Conservation (phyloP, 257 asterid genomes). For the Plantago elongata region DNA sequence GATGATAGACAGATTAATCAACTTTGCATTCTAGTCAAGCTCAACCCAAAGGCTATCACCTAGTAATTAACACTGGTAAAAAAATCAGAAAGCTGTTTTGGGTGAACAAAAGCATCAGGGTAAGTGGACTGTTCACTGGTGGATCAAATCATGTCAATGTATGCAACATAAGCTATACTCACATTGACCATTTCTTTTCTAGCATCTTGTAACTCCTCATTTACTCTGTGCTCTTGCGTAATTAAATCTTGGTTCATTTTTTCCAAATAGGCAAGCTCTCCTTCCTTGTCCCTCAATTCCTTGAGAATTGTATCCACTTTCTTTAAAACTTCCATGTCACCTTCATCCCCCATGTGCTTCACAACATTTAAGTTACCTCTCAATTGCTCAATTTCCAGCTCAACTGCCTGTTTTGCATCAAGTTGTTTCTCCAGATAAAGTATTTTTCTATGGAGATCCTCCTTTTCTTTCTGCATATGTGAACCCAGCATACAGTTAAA, state of each 20-base stretch:
- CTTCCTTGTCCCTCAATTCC: slow-evolving; percentile 72
- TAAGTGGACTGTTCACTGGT: background rate
- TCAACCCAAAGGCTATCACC: no score
- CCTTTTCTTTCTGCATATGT: slow-evolving; percentile 73
- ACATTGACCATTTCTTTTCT: slow-evolving; percentile 86
- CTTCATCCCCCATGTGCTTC: slow-evolving; percentile 60
- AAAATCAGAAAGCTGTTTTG: background rate
- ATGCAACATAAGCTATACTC: slow-evolving; percentile 26
- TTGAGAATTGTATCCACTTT: slow-evolving; percentile 50
- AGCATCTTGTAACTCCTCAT: slow-evolving; percentile 88
- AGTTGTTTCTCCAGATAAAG: slow-evolving; percentile 63
- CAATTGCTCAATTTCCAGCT: slow-evolving; percentile 71
- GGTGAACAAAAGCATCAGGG: slow-evolving; percentile 5
- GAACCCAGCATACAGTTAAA: slow-evolving; percentile 19
- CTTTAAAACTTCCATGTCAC: slow-evolving; percentile 53
- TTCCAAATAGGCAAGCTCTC: slow-evolving; percentile 56
- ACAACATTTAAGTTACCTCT: slow-evolving; percentile 60
- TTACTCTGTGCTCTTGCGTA: slow-evolving; percentile 71
- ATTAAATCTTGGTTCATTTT: slow-evolving; percentile 56
- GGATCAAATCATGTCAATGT: background rate
- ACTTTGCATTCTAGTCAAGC: no score
- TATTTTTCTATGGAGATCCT: slow-evolving; percentile 58
- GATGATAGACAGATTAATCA: no score
- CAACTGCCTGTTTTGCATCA: slow-evolving; percentile 69
- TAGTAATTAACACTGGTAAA: no score